These are phyloP conservation scores for Pyrenula massariospora DNA, from an alignment of 495 filamentous ascomycete species.

Conservation along the genomic window DNA sequence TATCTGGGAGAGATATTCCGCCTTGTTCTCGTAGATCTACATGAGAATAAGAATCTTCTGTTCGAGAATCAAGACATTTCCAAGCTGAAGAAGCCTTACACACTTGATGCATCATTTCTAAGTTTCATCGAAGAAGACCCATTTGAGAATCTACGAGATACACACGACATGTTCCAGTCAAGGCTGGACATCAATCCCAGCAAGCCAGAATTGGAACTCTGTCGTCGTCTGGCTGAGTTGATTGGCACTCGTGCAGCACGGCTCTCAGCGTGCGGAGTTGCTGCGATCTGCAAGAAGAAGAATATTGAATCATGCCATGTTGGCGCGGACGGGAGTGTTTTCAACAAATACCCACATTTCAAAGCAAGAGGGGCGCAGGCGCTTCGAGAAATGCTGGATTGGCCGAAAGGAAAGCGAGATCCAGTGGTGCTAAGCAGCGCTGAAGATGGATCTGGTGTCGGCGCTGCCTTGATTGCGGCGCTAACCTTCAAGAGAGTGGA, in stretches of 20 bases:
- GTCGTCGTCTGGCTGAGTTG: slow-evolving; percentile 77
- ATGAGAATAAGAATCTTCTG: slow-evolving; percentile 65
- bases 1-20: slow-evolving; percentile 96
- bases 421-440: slow-evolving; percentile 76
- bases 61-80: slow-evolving; percentile 75
- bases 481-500: slow-evolving; percentile 79
- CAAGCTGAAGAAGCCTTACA: slow-evolving; percentile 69
- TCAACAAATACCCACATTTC: slow-evolving; percentile 98
- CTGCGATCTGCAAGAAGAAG: slow-evolving; percentile 94
- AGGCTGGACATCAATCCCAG: slow-evolving; percentile 58
- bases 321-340: slow-evolving; percentile 89
- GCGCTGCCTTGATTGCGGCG: slow-evolving; percentile 87
- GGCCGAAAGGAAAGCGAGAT: slow-evolving; percentile 68
- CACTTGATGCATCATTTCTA: slow-evolving; percentile 86
- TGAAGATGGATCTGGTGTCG: slow-evolving; percentile 94
- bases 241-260: slow-evolving; percentile 91
- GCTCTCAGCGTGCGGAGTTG: slow-evolving; percentile 85
- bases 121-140: slow-evolving; percentile 92
- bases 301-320: slow-evolving; percentile 78
- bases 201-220: slow-evolving; percentile 69
- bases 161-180: slow-evolving; percentile 62
- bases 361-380: slow-evolving; percentile 81
- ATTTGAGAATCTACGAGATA: slow-evolving; percentile 86
- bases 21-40: slow-evolving; percentile 72
- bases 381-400: slow-evolving; percentile 87